A percentile compares a stretch with the other conserved stretches of the same genome.
Evolutionary conservation across 768 basidiomycete species (phyloP).

Genomic region (Termitomyces sp.): DNA sequence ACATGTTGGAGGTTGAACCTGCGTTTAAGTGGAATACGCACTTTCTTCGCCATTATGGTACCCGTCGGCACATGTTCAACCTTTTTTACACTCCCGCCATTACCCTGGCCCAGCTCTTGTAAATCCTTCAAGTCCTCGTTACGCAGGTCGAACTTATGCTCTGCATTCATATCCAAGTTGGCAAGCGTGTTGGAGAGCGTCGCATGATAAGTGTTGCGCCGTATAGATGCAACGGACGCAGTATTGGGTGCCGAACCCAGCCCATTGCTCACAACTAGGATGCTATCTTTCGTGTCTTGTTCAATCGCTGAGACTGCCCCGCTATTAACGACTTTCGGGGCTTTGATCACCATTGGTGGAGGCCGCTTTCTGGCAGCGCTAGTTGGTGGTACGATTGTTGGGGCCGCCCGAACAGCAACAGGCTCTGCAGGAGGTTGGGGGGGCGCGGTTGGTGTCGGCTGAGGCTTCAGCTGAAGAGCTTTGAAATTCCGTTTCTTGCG

Average conservation of each 20-base stretch:
- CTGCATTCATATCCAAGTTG: constrained; percentile 78
- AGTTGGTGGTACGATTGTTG: constrained; percentile 30
- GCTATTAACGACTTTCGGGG: constrained; percentile 52
- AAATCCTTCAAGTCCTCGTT: constrained; percentile 90
- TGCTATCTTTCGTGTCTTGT: constrained; percentile 32
- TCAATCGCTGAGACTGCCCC: constrained; percentile 32
- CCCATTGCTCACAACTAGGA: constrained; percentile 39
- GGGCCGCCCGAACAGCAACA: constrained; percentile 43
- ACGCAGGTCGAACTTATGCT: constrained; percentile 78
- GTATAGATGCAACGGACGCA: constrained; percentile 41
- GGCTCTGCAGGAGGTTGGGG: constrained; percentile 32
- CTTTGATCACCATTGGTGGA: constrained; percentile 77
- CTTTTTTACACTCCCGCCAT: constrained; percentile 96
- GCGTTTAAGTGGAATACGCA: constrained; percentile 25
- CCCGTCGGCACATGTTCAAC: constrained; percentile 90
- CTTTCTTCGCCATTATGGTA: constrained; percentile 98
- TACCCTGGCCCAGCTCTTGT: constrained; percentile 90
- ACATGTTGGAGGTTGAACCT: background rate
- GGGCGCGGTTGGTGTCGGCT: constrained; percentile 32
- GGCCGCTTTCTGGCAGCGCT: constrained; percentile 59
- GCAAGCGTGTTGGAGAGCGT: constrained; percentile 81
- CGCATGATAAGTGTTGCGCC: constrained; percentile 72
- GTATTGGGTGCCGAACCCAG: constrained; percentile 49
- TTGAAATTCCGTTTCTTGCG: constrained; percentile 94
- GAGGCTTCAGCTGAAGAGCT: constrained; percentile 67